Percentiles rank a stretch among this genome's conserved stretches.
Conservation (phyloP, 768 basidiomycete species). For the Suillus fuscotomentosus region DNA sequence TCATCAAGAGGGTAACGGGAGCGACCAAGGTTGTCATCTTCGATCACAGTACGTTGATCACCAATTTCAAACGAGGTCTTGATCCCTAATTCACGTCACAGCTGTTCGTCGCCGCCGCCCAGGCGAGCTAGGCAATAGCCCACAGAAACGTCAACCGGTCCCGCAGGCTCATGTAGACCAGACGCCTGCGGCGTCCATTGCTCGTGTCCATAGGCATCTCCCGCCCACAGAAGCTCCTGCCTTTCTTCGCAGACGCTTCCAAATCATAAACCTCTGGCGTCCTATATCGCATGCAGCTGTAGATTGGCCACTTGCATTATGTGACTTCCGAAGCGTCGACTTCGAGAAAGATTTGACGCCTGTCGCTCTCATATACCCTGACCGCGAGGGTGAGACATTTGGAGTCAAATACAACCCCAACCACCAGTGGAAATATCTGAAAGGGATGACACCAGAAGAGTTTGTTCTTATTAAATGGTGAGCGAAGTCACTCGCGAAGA, state of each 20-base stretch:
- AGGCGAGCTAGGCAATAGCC: not conserved
- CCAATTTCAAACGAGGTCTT: not conserved
- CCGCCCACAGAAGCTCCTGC: not conserved
- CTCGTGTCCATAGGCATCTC: not conserved
- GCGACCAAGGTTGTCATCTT: constrained; percentile 39
- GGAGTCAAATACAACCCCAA: not conserved
- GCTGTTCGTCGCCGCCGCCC: not conserved
- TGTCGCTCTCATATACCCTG: not conserved
- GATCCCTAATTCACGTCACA: not conserved
- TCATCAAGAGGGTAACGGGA: constrained; percentile 38
- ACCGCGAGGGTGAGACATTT: not conserved
- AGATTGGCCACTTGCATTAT: not conserved
- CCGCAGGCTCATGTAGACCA: not conserved
- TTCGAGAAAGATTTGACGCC: not conserved
- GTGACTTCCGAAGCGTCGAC: not conserved
- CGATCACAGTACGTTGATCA: constrained; percentile 35
- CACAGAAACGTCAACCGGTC: not conserved
- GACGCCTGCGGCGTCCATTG: not conserved
- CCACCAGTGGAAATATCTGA: not conserved
- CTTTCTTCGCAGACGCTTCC: not conserved
- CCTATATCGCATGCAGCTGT: not conserved
- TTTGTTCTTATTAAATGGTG: not conserved
- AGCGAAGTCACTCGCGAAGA: not conserved
- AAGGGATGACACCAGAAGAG: not conserved
- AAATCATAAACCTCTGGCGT: not conserved